Evolutionary conservation across 352 stramenopile species (phyloP), one percentile per base, ranked within the genome.

Genomic region (Globisporangium ultimum): DNA sequence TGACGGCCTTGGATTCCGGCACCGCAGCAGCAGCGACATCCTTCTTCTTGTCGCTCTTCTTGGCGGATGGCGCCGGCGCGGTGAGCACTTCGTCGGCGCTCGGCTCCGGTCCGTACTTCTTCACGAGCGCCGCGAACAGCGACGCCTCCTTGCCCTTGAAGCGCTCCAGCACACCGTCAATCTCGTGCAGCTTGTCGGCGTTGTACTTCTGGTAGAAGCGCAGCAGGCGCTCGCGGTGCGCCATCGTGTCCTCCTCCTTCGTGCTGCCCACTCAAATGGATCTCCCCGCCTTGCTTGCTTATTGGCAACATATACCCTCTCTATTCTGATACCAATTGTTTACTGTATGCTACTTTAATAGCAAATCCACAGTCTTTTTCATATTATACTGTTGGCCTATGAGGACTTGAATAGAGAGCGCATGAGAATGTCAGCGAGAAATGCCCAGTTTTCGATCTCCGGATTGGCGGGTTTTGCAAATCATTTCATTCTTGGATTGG

Each of bases 191-290:
- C 77, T 93, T 93, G 61, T 90, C 75, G 17, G 76, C 64, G 60
- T 91, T 93, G 70, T 93, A 91, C 71, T 93, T 91, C 48, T 74
- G 72, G 68, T 93, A 93, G 76, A 93, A 93, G 56, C 82, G 80
- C 71, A 76, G 75, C 34, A 93, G 60, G 42, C 84, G 84, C 63
- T 86, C 80, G 58, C 71, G 80, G 47, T 86, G 68, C 46, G 78
- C 72, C 80, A 88, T 90, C 45, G 8, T 64, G 24, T n/a, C n/a
- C n/a, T 6, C 24, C 24, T 32, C 24, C 24, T 32, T 32, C 24
- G 24, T 32, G 24, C 24, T 32, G 24, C 24, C 24, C 24, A 32
- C 24, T 32, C 24, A 32, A 32, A 32, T 32, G 24, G 24, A 32
- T 32, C 24, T 32, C 24, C 5, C 24, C 5, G 24, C 24, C n/a